These are phyloP conservation scores for Aspergillus sp. DNA, from an alignment of 2,329 filamentous ascomycete species.

Conservation along the genomic window DNA sequence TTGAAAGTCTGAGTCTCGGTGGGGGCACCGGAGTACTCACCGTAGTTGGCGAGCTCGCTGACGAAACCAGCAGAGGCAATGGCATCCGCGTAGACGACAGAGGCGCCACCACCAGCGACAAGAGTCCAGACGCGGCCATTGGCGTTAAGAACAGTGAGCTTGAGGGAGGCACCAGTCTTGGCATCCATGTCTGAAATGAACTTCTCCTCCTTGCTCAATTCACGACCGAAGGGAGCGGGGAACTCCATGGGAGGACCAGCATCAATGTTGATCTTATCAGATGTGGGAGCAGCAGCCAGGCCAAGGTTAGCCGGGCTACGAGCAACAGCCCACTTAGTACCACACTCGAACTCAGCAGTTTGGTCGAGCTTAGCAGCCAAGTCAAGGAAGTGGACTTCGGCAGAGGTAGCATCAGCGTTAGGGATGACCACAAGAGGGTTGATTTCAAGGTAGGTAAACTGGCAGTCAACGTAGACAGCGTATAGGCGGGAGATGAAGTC, in stretches of 20 bases:
- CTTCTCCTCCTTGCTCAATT: slow-evolving; percentile 97
- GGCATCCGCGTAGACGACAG: slow-evolving; percentile 97
- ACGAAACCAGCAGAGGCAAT: slow-evolving; percentile 96
- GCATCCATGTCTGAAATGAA: slow-evolving; percentile 99
- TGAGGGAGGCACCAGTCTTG: slow-evolving; percentile 98
- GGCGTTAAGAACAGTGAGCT: slow-evolving; percentile 93
- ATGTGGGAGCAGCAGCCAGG: slow-evolving; percentile 64
- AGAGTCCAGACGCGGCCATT: slow-evolving; percentile 95
- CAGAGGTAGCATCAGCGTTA: slow-evolving; percentile 87
- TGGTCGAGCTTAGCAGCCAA: slow-evolving; percentile 98
- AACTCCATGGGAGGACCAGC: slow-evolving; percentile 98
- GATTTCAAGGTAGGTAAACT: slow-evolving; percentile 99
- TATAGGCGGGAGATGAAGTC: slow-evolving; percentile 99
- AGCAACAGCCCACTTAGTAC: slow-evolving; percentile 97
- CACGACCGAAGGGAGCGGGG: slow-evolving; percentile 97
- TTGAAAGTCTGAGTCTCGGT: slow-evolving; percentile 99
- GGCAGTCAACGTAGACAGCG: slow-evolving; percentile 98
- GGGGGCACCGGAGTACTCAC: slow-evolving; percentile 98
- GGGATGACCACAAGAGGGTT: slow-evolving; percentile 98
- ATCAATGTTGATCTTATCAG: slow-evolving; percentile 85
- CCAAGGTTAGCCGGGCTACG: slow-evolving; percentile 87
- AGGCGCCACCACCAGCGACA: slow-evolving; percentile 98
- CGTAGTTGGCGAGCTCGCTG: slow-evolving; percentile 97
- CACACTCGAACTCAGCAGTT: slow-evolving; percentile 98
- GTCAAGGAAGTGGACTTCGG: slow-evolving; percentile 96